Evolutionary conservation across 2,329 filamentous ascomycete species (phyloP), one percentile per base, ranked within the genome.

Genomic region (Monosporascus sp.): DNA sequence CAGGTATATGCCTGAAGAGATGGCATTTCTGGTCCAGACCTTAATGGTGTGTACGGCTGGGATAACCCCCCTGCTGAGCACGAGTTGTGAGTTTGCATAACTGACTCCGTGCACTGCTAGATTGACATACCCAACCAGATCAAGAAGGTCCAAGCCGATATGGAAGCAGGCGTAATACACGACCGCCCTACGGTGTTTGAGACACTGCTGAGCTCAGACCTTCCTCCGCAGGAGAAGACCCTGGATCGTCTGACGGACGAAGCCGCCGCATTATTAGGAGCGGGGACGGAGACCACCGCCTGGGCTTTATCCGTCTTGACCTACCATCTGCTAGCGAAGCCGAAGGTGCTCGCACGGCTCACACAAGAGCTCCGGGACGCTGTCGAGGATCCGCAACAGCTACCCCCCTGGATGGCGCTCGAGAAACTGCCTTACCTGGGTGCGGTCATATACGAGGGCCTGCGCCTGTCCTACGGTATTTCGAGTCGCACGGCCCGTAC

Each of bases 391-490:
- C 63, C 64, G 1, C 52, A 44, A 20, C 52, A 60, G 2, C 57
- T 68, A 2, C 61, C 66, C 3, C 52, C 57, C 1, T 70, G 65
- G 67, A 65, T 58, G 0, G 55, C 57, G 1, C 65, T 74, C 1
- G 72, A 74, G 53, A 60, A 63, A 45, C 61, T 69, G 0, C 69
- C 72, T 0, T 74, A 73, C 47, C 59, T 74, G 0, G 60, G 65
- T 37, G 70, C 68, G 3, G 67, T 74, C 3, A 62, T 75, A 11
- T 65, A 70, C 22, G 72, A 75, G 48, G 63, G 66, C 1, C 51
- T 75, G 5, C 69, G 72, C 1, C 60, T 75, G 56, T 55, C 69
- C 53, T 55, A 70, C 53, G 55, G 65, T 52, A 47, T 69, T 47
- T 45, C 67, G 49, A 37, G 58, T 60, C 47, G 67, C 48, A 52